Conservation (phyloP, 257 asterid species). For the Cordia subcordata region DNA sequence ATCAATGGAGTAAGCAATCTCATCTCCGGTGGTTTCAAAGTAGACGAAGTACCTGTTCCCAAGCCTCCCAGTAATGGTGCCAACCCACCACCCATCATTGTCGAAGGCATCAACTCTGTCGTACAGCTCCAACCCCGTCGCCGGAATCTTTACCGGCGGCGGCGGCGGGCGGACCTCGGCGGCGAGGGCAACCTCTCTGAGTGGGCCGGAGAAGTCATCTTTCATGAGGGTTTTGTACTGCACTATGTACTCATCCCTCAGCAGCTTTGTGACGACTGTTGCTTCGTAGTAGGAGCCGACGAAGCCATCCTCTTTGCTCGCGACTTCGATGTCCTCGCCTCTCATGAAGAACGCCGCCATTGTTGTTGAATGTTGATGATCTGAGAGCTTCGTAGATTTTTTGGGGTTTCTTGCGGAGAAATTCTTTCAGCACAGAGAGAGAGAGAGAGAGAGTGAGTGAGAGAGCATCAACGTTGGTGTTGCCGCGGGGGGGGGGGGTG, state of each 20-base stretch:
- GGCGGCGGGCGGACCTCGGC: slow-evolving; percentile 24
- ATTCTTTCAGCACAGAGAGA: too few relatives aligned
- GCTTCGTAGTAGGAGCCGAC: slow-evolving; percentile 26
- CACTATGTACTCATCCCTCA: slow-evolving; percentile 9
- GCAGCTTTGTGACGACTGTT: slow-evolving; percentile 7
- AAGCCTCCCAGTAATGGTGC: slow-evolving; percentile 14
- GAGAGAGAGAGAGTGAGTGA: too few relatives aligned
- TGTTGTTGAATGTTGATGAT: too few relatives aligned
- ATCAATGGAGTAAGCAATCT: slow-evolving; percentile 15
- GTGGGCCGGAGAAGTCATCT: slow-evolving; percentile 21
- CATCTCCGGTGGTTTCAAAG: slow-evolving; percentile 22
- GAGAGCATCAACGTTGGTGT: too few relatives aligned
- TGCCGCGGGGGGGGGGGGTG: too few relatives aligned
- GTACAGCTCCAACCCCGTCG: neutral
- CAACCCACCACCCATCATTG: slow-evolving; percentile 34
- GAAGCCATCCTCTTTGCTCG: slow-evolving; percentile 14
- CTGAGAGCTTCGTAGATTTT: too few relatives aligned
- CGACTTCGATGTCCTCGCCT: slow-evolving; percentile 18
- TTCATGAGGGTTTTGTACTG: slow-evolving; percentile 13
- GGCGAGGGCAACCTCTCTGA: slow-evolving; percentile 21
- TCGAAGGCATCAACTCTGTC: slow-evolving; percentile 23
- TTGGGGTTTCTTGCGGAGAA: too few relatives aligned
- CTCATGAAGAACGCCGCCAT: neutral
- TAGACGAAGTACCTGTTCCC: slow-evolving; percentile 4
- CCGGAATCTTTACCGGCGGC: slow-evolving; percentile 6